Conservation (phyloP, 83 land plant genomes). For the Thuja plicata region DNA sequence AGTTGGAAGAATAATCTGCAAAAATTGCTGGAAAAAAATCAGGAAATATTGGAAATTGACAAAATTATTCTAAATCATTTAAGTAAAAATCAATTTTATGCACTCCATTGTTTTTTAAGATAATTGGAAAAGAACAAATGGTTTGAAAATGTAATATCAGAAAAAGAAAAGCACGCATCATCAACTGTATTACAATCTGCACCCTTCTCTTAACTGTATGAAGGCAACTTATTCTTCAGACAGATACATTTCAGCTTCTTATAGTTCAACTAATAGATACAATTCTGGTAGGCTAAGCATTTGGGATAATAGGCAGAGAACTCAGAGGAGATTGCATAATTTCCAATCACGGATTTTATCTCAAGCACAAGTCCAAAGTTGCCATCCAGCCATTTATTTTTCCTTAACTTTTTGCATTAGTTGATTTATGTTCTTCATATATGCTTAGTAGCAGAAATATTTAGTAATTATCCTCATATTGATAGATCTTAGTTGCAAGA, state of each 20-base stretch:
- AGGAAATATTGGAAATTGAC: background rate
- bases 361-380: too few species aligned
- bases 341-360: too few species aligned
- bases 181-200: background rate
- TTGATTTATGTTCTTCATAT: too few species aligned
- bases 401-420: too few species aligned
- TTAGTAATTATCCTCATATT: too few species aligned
- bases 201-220: background rate
- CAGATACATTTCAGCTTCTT: background rate
- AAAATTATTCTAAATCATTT: background rate
- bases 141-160: background rate
- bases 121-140: background rate
- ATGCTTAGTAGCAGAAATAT: too few species aligned
- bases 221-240: background rate
- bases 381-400: too few species aligned
- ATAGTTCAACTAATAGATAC: background rate
- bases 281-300: too few species aligned
- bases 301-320: too few species aligned
- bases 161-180: background rate
- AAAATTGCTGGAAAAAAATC: background rate
- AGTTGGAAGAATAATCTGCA: background rate
- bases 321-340: too few species aligned
- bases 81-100: background rate
- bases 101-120: background rate
- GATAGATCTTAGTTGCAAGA: too few species aligned